phyloP scores from a whole-genome alignment of 2,329 filamentous ascomycete genomes.

The Neonectria hederae region DNA sequence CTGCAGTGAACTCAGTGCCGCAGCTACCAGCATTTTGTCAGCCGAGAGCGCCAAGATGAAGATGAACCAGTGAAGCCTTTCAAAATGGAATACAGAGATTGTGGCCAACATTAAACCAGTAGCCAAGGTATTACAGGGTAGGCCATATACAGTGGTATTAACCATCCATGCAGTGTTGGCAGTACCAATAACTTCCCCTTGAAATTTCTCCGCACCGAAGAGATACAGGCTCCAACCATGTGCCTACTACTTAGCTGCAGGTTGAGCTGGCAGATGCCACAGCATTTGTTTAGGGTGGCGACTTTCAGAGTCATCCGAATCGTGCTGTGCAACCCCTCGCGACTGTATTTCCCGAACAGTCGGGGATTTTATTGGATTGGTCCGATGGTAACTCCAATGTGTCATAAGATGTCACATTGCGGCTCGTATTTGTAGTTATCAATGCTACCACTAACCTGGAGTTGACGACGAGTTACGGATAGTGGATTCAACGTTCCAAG shows the following conservation, averaged over 20 bases:
- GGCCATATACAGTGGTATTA: neutral
- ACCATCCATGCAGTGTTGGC: too few relatives aligned
- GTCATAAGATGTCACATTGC: conserved; percentile 7
- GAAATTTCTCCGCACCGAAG: neutral
- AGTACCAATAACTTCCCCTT: neutral
- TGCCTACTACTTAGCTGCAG: conserved; percentile 14
- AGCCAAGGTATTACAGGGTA: neutral
- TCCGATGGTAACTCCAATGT: neutral
- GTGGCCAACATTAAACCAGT: too few relatives aligned
- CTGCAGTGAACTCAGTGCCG: too few relatives aligned
- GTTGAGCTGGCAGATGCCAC: conserved; percentile 27
- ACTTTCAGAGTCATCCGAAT: neutral
- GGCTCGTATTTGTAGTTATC: conserved; percentile 6
- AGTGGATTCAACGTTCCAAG: neutral
- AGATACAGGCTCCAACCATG: neutral
- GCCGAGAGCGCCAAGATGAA: too few relatives aligned
- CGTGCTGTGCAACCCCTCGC: conserved; percentile 9
- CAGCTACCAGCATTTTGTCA: too few relatives aligned
- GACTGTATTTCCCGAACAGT: conserved; percentile 17
- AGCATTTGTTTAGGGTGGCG: conserved; percentile 12
- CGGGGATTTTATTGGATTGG: conserved; percentile 8
- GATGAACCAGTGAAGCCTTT: too few relatives aligned
- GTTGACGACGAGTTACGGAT: conserved; percentile 1
- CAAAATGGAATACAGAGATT: too few relatives aligned
- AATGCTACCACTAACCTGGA: neutral